Conservation (phyloP, 2,329 filamentous ascomycete genomes). For the Lasiodiplodia hormozganensis region DNA sequence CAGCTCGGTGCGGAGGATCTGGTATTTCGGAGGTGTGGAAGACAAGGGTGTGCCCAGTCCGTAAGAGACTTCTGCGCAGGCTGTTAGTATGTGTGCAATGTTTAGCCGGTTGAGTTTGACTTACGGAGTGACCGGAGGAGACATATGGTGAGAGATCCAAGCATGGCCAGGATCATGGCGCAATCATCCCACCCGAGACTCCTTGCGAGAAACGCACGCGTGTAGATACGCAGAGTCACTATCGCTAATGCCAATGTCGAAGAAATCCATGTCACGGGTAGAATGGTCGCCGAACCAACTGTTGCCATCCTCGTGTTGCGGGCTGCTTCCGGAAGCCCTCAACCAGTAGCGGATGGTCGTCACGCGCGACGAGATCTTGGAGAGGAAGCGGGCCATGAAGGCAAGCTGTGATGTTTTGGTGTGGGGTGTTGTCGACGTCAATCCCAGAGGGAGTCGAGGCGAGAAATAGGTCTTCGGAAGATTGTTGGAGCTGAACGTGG, state of each 20-base stretch:
- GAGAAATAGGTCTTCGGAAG: not conserved
- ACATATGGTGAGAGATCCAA: slow-evolving; percentile 5
- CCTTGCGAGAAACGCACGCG: slow-evolving; percentile 15
- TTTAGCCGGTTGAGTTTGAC: not conserved
- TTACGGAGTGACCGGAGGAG: slow-evolving; percentile 16
- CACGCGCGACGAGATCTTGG: slow-evolving; percentile 15
- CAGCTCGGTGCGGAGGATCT: not conserved
- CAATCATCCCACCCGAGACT: slow-evolving; percentile 26
- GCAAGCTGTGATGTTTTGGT: not conserved
- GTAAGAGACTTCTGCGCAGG: not conserved
- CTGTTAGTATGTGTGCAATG: not conserved
- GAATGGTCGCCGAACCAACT: slow-evolving; percentile 1
- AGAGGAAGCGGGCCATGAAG: slow-evolving; percentile 14
- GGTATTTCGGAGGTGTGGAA: not conserved
- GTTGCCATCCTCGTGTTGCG: slow-evolving; percentile 6
- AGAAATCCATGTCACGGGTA: slow-evolving; percentile 22
- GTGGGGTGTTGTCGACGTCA: not conserved
- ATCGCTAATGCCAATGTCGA: slow-evolving; percentile 13
- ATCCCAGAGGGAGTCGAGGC: not conserved
- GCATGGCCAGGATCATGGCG: slow-evolving; percentile 17
- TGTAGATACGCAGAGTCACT: slow-evolving; percentile 18
- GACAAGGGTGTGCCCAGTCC: slow-evolving; percentile 15
- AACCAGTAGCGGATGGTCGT: slow-evolving; percentile 21
- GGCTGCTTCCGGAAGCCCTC: not conserved
- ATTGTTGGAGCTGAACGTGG: not conserved